Conservation (phyloP, 2,329 filamentous ascomycete genomes). For the Nothophoma quercina region DNA sequence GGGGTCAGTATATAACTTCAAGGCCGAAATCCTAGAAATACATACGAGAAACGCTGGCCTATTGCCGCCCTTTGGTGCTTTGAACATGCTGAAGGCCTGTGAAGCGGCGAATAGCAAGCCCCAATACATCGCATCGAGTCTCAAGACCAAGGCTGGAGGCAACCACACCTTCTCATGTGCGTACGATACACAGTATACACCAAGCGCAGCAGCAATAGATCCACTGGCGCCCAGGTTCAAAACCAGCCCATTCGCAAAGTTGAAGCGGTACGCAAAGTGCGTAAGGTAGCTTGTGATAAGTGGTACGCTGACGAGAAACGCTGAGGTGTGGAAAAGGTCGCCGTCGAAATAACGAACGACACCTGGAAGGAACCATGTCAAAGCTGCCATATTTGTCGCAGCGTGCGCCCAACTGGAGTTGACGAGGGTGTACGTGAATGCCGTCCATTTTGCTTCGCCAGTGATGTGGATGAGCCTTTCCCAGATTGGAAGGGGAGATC, state of each 20-base stretch:
- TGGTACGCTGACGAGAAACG: constrained; percentile 14
- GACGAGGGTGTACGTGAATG: constrained; percentile 20
- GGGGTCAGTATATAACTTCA: constrained; percentile 2
- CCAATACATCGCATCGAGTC: constrained; percentile 20
- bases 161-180: constrained; percentile 23
- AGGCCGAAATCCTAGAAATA: not conserved
- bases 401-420: constrained; percentile 15
- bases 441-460: constrained; percentile 21
- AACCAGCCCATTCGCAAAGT: not conserved
- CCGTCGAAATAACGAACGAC: constrained; percentile 24
- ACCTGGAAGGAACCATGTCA: constrained; percentile 21
- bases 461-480: constrained; percentile 19
- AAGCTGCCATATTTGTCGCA: constrained; percentile 5
- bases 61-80: constrained; percentile 1
- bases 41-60: constrained; percentile 7
- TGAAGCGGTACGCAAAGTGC: constrained; percentile 15
- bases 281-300: constrained; percentile 21
- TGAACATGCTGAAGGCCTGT: not conserved
- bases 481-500: constrained; percentile 16
- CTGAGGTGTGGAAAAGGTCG: constrained; percentile 19
- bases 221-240: constrained; percentile 19
- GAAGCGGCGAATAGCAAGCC: constrained; percentile 8
- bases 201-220: constrained; percentile 10
- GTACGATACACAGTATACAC: constrained; percentile 19
- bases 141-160: constrained; percentile 11